Evolutionary conservation across 1,139 yeast genomes (phyloP).

Genomic region (Pichia cactophila): DNA sequence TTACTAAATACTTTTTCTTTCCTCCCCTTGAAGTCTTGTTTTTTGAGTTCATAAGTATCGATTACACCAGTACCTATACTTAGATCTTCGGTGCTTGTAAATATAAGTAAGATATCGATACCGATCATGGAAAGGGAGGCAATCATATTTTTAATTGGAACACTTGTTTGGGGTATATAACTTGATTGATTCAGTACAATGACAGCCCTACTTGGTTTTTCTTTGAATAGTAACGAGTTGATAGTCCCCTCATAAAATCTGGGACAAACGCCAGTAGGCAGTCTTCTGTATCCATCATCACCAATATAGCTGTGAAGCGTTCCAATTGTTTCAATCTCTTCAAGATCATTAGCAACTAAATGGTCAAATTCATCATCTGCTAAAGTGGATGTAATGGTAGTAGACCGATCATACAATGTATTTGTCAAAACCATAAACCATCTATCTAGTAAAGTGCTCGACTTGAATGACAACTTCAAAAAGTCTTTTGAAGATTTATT

Average conservation of each 20-base stretch:
- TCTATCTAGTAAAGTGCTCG: slow-evolving; percentile 26
- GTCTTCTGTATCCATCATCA: slow-evolving; percentile 7
- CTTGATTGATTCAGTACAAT: slow-evolving; percentile 27
- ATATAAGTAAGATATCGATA: slow-evolving; percentile 22
- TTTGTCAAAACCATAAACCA: slow-evolving; percentile 33
- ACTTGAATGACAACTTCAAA: slow-evolving; percentile 14
- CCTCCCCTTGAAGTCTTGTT: background rate
- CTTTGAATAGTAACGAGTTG: slow-evolving; percentile 17
- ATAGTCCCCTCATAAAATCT: slow-evolving; percentile 23
- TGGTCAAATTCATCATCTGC: slow-evolving; percentile 19
- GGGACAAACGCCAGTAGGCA: slow-evolving; percentile 24
- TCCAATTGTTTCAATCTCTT: slow-evolving; percentile 6
- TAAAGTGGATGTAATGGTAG: slow-evolving; percentile 27
- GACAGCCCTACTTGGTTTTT: slow-evolving; percentile 23
- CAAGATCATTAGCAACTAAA: slow-evolving; percentile 1
- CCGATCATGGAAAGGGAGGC: slow-evolving; percentile 26
- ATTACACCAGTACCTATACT: slow-evolving; percentile 11
- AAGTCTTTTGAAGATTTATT: slow-evolving; percentile 16
- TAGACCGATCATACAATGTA: slow-evolving; percentile 25
- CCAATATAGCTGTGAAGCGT: slow-evolving; percentile 9
- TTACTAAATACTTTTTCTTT: slow-evolving; percentile 5
- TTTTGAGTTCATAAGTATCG: slow-evolving; percentile 7
- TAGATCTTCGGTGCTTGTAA: slow-evolving; percentile 19
- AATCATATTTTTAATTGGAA: slow-evolving; percentile 29
- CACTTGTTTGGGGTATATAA: slow-evolving; percentile 16